A percentile compares a stretch with the other conserved stretches of the same genome.
Evolutionary conservation across 768 basidiomycete species (phyloP).

Genomic region (Pulveroboletus frians): DNA sequence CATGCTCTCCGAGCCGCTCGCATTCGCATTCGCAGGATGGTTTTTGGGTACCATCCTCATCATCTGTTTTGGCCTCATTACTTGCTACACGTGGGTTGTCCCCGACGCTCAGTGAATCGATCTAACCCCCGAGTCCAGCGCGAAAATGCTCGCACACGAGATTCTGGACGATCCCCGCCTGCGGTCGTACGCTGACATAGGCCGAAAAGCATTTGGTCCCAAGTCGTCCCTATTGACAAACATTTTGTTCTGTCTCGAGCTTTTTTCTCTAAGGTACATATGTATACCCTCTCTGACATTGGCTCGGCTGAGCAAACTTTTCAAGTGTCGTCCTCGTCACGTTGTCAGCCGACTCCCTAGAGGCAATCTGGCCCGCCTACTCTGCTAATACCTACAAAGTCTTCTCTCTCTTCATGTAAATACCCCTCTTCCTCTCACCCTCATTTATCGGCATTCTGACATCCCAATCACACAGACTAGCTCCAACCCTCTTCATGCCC

Average conservation of each 20-base stretch:
- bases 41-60: slow-evolving; percentile 68
- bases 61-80: slow-evolving; percentile 68
- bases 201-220: slow-evolving; percentile 81
- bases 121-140: slow-evolving; percentile 42
- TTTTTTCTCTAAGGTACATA: slow-evolving; percentile 73
- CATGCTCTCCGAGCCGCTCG: slow-evolving; percentile 84
- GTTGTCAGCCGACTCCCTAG: slow-evolving; percentile 81
- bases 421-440: background rate
- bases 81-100: slow-evolving; percentile 80
- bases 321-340: slow-evolving; percentile 81
- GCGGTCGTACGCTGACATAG: slow-evolving; percentile 86
- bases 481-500: slow-evolving; percentile 83
- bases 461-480: slow-evolving; percentile 45
- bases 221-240: slow-evolving; percentile 61
- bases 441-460: background rate
- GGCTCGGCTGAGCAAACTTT: background rate
- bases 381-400: slow-evolving; percentile 72
- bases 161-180: slow-evolving; percentile 66
- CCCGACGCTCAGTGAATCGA: background rate
- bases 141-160: slow-evolving; percentile 77
- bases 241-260: slow-evolving; percentile 76
- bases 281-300: background rate
- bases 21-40: slow-evolving; percentile 93
- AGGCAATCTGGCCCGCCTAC: slow-evolving; percentile 63
- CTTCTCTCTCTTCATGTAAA: slow-evolving; percentile 66